Percentiles rank a stretch among this genome's conserved stretches.
Evolutionary conservation across 257 asterid genomes (phyloP).

Genomic region (Henckelia pumila): DNA sequence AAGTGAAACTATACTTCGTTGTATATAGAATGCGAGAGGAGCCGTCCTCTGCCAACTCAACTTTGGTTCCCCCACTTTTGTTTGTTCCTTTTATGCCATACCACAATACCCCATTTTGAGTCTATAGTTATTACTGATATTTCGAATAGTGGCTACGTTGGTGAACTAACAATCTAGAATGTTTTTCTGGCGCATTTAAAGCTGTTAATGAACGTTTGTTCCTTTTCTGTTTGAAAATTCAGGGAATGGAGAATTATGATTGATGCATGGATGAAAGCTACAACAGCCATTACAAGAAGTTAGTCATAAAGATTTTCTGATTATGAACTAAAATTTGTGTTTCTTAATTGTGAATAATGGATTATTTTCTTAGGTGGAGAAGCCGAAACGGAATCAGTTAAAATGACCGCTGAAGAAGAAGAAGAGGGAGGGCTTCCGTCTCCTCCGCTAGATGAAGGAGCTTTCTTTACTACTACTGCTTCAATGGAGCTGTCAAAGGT

Average conservation of each 20-base stretch:
- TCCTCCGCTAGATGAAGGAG: slow-evolving; percentile 94
- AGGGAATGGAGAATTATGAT: slow-evolving; percentile 83
- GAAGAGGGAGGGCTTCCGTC: slow-evolving; percentile 95
- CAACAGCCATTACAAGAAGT: slow-evolving; percentile 57
- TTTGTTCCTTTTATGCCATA: slow-evolving; percentile 1
- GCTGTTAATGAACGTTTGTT: slow-evolving; percentile 20
- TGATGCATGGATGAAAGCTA: slow-evolving; percentile 62
- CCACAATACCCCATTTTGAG: not conserved
- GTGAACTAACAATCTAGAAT: slow-evolving; percentile 5
- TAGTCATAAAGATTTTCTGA: slow-evolving; percentile 6
- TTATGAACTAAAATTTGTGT: slow-evolving; percentile 6
- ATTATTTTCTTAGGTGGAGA: slow-evolving; percentile 32
- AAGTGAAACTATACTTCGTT: not conserved
- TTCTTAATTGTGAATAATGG: slow-evolving; percentile 9
- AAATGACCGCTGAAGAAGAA: slow-evolving; percentile 59
- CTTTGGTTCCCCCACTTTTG: no score
- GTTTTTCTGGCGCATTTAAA: not conserved
- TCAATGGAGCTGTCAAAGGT: slow-evolving; percentile 83
- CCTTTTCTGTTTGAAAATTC: slow-evolving; percentile 31
- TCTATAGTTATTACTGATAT: not conserved
- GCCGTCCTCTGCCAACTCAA: not conserved
- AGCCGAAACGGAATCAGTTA: slow-evolving; percentile 62
- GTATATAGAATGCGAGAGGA: not conserved
- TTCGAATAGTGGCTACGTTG: not conserved
- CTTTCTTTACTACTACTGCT: slow-evolving; percentile 60